Conservation (phyloP, 1,284 basidiomycete species). For the Boletellus dicymbophilus region DNA sequence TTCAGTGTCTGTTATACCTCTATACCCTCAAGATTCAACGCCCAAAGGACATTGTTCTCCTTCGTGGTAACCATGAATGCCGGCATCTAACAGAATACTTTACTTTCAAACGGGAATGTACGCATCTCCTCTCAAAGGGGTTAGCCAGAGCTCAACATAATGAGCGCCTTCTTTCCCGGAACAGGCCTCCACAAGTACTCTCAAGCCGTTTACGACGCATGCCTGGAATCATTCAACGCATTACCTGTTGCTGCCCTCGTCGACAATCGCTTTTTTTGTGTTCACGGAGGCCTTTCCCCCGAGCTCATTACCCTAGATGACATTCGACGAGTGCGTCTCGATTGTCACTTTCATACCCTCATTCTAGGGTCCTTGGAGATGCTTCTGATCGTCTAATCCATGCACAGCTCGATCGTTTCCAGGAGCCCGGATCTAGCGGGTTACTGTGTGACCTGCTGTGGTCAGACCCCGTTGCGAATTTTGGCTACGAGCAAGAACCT, state of each 20-base stretch:
- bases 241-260: conserved; percentile 92
- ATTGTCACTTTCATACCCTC: background rate
- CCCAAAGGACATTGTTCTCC: conserved; percentile 86
- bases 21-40: conserved; percentile 95
- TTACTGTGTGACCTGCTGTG: conserved; percentile 95
- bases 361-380: background rate
- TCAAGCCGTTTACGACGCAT: conserved; percentile 84
- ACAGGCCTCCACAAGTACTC: conserved; percentile 94
- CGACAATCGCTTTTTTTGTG: conserved; percentile 97
- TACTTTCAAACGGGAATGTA: conserved; percentile 87
- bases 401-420: conserved; percentile 82
- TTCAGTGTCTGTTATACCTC: conserved; percentile 83
- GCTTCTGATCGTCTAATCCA: conserved; percentile 4
- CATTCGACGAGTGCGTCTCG: conserved; percentile 63
- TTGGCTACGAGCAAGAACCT: conserved; percentile 56
- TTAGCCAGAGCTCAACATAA: background rate
- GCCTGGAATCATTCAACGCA: conserved; percentile 89
- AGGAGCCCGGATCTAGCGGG: conserved; percentile 92
- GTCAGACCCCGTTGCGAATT: conserved; percentile 90
- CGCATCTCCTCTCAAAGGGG: background rate
- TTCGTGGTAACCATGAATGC: conserved; percentile 98
- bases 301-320: conserved; percentile 86
- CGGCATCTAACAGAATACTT: conserved; percentile 96
- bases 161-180: conserved; percentile 7
- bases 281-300: conserved; percentile 96